Evolutionary conservation across 345 rosid genomes (phyloP).

Genomic region (Aquilaria yunnanensis): DNA sequence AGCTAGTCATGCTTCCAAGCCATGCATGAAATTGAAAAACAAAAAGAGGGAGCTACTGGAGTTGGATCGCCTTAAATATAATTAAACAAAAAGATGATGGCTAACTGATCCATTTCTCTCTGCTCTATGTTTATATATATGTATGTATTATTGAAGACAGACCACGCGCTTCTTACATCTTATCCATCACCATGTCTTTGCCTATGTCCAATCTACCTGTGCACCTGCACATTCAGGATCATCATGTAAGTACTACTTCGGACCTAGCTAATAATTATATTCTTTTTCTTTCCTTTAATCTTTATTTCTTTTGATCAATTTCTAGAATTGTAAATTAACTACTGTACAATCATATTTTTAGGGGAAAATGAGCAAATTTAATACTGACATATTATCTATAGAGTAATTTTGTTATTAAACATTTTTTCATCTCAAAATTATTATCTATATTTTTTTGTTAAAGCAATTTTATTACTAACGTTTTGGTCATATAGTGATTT

Average conservation of each 20-base stretch:
- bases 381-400: too few relatives aligned
- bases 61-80: too few relatives aligned
- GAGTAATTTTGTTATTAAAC: too few relatives aligned
- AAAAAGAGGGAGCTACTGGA: not conserved
- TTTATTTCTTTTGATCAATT: not conserved
- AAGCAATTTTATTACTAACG: not conserved
- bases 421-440: not conserved
- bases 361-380: too few relatives aligned
- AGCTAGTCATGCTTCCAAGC: not conserved
- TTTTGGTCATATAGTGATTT: too few relatives aligned
- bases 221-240: constrained; percentile 23
- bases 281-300: not conserved
- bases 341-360: too few relatives aligned
- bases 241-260: constrained; percentile 22
- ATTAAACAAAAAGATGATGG: too few relatives aligned
- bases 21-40: not conserved
- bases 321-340: not conserved
- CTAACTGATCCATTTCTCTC: too few relatives aligned
- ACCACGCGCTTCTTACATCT: too few relatives aligned
- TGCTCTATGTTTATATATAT: too few relatives aligned
- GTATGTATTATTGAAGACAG: too few relatives aligned
- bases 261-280: not conserved
- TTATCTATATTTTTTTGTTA: not conserved
- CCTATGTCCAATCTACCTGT: constrained; percentile 25
- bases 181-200: not conserved